These are phyloP conservation scores for Beta macrorhiza DNA, from an alignment of 179 eudicot species.

Conservation along the genomic window DNA sequence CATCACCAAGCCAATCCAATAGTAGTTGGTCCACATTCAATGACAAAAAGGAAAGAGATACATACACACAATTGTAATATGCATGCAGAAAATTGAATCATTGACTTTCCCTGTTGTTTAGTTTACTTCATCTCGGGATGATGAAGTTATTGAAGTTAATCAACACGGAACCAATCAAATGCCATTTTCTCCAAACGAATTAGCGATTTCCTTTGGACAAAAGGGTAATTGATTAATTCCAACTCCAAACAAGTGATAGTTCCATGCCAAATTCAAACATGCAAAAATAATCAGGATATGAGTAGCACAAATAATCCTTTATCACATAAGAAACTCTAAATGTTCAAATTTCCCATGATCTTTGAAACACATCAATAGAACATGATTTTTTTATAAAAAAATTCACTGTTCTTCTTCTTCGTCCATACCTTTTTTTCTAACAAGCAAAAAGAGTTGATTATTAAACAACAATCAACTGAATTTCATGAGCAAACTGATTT, in stretches of 20 bases:
- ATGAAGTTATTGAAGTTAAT: too few relatives aligned
- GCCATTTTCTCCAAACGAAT: too few relatives aligned
- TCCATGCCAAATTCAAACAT: not conserved
- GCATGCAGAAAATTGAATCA: constrained; percentile 11
- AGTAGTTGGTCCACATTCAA: not conserved
- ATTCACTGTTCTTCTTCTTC: too few relatives aligned
- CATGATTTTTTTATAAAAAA: too few relatives aligned
- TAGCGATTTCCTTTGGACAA: too few relatives aligned
- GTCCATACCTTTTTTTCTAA: not conserved
- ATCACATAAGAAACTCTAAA: not conserved
- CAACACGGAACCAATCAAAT: too few relatives aligned
- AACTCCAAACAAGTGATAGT: not conserved
- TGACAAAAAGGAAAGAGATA: not conserved
- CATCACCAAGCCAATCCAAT: not conserved
- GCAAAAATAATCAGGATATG: not conserved
- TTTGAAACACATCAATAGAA: not conserved
- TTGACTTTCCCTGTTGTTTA: too few relatives aligned
- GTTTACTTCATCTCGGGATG: too few relatives aligned
- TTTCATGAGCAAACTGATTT: not conserved
- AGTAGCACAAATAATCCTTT: not conserved
- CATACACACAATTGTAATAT: not conserved
- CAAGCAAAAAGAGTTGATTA: not conserved
- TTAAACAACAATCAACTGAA: not conserved
- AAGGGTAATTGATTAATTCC: not conserved
- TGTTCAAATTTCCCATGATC: not conserved